Percentiles rank a stretch among this genome's conserved stretches.
Evolutionary conservation across 2,329 filamentous ascomycete genomes (phyloP).

Genomic region (Curvularia sp.): DNA sequence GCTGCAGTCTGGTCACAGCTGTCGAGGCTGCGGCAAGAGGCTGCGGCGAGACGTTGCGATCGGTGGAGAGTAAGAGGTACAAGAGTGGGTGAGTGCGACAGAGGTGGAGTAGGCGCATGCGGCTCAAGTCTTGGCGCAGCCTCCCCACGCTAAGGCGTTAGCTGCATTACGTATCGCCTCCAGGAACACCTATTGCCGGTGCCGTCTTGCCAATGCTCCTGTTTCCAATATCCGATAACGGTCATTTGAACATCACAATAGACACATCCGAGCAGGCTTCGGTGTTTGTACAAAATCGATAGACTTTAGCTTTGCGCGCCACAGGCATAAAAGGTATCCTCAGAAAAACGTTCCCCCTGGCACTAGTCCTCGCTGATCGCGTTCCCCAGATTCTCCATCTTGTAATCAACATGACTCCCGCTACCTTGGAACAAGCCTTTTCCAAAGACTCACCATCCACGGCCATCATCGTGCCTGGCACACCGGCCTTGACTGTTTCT

Average conservation of each 20-base stretch:
- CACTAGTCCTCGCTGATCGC: conserved; percentile 12
- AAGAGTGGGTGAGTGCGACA: background rate
- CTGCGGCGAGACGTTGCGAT: background rate
- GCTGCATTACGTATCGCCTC: conserved; percentile 19
- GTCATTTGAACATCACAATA: conserved; percentile 12
- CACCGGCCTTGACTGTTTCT: conserved; percentile 70
- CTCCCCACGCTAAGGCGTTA: conserved; percentile 19
- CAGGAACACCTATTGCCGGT: conserved; percentile 22
- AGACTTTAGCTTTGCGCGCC: conserved; percentile 20
- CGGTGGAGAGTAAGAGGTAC: background rate
- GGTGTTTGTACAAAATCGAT: conserved; percentile 16
- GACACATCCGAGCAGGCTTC: conserved; percentile 30
- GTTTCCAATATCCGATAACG: conserved; percentile 14
- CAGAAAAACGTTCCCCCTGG: background rate
- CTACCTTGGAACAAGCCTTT: conserved; percentile 67
- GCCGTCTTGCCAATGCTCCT: conserved; percentile 19
- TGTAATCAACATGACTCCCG: conserved; percentile 56
- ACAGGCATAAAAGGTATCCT: conserved; percentile 13
- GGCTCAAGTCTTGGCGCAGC: conserved; percentile 6
- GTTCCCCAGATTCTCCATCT: conserved; percentile 20
- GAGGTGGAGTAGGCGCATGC: conserved; percentile 7
- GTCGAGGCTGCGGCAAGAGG: background rate
- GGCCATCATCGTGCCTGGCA: conserved; percentile 77
- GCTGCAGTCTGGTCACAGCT: background rate
- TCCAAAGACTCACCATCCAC: conserved; percentile 58